Evolutionary conservation across 2,329 filamentous ascomycete species (phyloP).

Genomic region (Amauroascus niger): DNA sequence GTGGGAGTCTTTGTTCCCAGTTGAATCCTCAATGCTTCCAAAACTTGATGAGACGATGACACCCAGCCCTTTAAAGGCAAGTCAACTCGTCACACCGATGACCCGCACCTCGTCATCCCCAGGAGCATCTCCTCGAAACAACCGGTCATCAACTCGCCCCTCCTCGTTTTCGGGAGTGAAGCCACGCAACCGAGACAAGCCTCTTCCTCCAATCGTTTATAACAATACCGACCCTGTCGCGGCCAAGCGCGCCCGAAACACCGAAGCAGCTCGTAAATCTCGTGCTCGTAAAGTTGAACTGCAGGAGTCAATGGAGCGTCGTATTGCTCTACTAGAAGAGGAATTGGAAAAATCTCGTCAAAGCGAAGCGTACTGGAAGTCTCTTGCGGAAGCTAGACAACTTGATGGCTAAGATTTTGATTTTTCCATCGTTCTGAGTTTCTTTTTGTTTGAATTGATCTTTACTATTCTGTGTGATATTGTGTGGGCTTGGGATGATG

Average conservation of each 20-base stretch:
- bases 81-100: conserved; percentile 20
- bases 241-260: conserved; percentile 89
- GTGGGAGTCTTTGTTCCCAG: conserved; percentile 57
- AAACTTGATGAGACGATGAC: not conserved
- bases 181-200: conserved; percentile 68
- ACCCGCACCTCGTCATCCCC: conserved; percentile 37
- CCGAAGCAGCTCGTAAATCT: conserved; percentile 85
- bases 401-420: conserved; percentile 15
- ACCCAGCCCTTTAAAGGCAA: not conserved
- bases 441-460: not conserved
- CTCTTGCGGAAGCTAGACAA: conserved; percentile 23
- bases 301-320: conserved; percentile 62
- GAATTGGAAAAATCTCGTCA: conserved; percentile 27
- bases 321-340: conserved; percentile 59
- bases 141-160: conserved; percentile 48
- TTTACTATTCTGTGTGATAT: conserved; percentile 15
- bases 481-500: conserved; percentile 25
- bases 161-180: conserved; percentile 61
- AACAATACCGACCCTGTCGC: conserved; percentile 66
- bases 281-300: conserved; percentile 74
- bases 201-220: conserved; percentile 66
- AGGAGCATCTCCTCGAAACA: conserved; percentile 30
- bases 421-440: conserved; percentile 14
- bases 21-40: conserved; percentile 1
- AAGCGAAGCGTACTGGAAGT: conserved; percentile 33